A percentile compares a stretch with the other conserved stretches of the same genome.
phyloP scores from a whole-genome alignment of 768 basidiomycete genomes.

The Rhizopogon rudus region DNA sequence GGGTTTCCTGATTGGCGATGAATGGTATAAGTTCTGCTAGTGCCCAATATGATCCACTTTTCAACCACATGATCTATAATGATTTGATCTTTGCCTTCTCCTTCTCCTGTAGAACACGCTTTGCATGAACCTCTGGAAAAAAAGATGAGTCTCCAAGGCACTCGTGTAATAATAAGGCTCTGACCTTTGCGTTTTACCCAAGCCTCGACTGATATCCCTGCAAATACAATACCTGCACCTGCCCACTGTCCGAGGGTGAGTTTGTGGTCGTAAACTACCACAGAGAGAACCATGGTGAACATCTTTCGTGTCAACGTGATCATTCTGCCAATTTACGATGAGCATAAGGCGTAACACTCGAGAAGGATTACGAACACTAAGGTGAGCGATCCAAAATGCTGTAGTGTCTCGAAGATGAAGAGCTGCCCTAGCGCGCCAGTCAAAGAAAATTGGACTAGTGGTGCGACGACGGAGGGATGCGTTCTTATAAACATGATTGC shows the following conservation, averaged over 20 bases:
- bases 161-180: constrained; percentile 9
- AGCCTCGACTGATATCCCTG: constrained; percentile 93
- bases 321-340: constrained; percentile 46
- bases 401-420: constrained; percentile 95
- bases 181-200: constrained; percentile 83
- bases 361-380: constrained; percentile 58
- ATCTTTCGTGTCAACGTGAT: constrained; percentile 95
- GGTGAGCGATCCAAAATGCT: constrained; percentile 87
- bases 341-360: constrained; percentile 1
- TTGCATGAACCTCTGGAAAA: constrained; percentile 69
- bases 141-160: constrained; percentile 6
- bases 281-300: constrained; percentile 96
- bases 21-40: not conserved
- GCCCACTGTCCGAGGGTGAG: constrained; percentile 86
- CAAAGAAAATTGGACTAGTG: constrained; percentile 79
- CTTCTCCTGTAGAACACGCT: constrained; percentile 75
- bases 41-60: not conserved
- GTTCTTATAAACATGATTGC: constrained; percentile 69
- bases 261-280: constrained; percentile 85
- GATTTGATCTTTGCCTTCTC: constrained; percentile 81
- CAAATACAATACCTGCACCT: constrained; percentile 89
- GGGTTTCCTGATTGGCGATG: not conserved
- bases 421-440: constrained; percentile 94
- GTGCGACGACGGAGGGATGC: constrained; percentile 71
- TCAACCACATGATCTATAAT: constrained; percentile 38